Evolutionary conservation across 306 rosid species (phyloP), one percentile per base, ranked within the genome.

Genomic region (Pyrus bretschneideri): DNA sequence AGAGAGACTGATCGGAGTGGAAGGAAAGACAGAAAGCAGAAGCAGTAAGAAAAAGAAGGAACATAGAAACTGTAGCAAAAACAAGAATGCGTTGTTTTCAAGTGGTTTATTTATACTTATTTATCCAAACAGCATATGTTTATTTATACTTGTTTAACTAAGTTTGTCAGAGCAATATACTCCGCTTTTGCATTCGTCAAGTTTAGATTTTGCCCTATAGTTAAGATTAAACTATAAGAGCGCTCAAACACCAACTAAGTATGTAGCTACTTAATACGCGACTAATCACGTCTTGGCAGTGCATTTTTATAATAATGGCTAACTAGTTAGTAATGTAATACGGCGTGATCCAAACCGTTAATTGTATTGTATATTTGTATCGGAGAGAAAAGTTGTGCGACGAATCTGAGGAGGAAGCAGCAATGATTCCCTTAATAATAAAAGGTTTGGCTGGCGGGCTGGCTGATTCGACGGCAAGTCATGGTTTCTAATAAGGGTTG

Each of bases 311-410:
- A 46, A 14, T 1, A 46, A 46, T 46, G 0, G 0, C 5, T 46
- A 49, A 5, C 17, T 15, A 49, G 18, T 49, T 49, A 4, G 7
- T 15, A 46, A 46, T 6, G 14, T 46, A 46, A 46, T 4, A 13
- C 52, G 0, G 17, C 18, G 1, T 46, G 45, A 40, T 0, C 1
- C 45, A 9, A 40, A 40, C 45, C 45, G 3, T 40, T 40, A 0
- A 58, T n/a, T 58, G 14, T 10, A 61, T 61, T 12, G 18, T 30
- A 7, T 29, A 3, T 3, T 27, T 4, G 33, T 1, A 86, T 83
- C 74, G 81, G 45, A 73, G 93, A 88, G 92, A 73, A 81, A 93
- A 83, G 83, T 75, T 71, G 86, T 86, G 89, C 86, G 88, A 79
- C 82, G 87, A 86, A 88, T 86, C 84, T 80, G 83, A 86, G 60